phyloP scores from a whole-genome alignment of 805 yeast genomes.

The Cyberlindnera nakhonratchasimensis region DNA sequence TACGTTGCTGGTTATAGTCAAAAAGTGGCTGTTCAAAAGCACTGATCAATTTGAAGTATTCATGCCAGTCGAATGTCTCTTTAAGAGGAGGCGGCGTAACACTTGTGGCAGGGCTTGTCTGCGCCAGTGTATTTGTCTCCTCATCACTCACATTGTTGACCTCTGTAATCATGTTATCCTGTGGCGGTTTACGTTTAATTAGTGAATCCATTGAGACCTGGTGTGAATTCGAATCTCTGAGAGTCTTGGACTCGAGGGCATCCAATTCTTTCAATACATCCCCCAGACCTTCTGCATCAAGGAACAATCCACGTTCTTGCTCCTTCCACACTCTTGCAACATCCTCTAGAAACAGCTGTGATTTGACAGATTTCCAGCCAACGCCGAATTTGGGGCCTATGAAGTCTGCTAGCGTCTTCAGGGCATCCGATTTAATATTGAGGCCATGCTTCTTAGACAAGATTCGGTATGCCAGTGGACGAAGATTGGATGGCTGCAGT shows the following conservation, averaged over 20 bases:
- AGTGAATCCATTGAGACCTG: conserved; percentile 15
- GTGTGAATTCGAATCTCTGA: conserved; percentile 4
- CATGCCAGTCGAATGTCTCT: conserved; percentile 57
- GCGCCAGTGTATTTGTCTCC: conserved; percentile 7
- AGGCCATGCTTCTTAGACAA: conserved; percentile 90
- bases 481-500: conserved; percentile 73
- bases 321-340: conserved; percentile 83
- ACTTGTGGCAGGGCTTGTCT: conserved; percentile 27
- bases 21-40: conserved; percentile 63
- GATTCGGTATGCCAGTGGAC: conserved; percentile 90
- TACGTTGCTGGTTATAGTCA: conserved; percentile 56
- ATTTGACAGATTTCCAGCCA: conserved; percentile 73
- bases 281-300: conserved; percentile 69
- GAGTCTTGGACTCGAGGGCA: conserved; percentile 20
- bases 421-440: conserved; percentile 82
- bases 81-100: conserved; percentile 27
- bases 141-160: conserved; percentile 15
- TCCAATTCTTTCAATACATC: conserved; percentile 60
- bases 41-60: conserved; percentile 63
- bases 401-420: conserved; percentile 66
- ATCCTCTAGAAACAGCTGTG: conserved; percentile 67
- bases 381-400: conserved; percentile 77
- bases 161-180: conserved; percentile 14
- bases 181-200: conserved; percentile 4
- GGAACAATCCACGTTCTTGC: conserved; percentile 81